Evolutionary conservation across 768 basidiomycete species (phyloP).

Genomic region (Lactarius hengduanensis): DNA sequence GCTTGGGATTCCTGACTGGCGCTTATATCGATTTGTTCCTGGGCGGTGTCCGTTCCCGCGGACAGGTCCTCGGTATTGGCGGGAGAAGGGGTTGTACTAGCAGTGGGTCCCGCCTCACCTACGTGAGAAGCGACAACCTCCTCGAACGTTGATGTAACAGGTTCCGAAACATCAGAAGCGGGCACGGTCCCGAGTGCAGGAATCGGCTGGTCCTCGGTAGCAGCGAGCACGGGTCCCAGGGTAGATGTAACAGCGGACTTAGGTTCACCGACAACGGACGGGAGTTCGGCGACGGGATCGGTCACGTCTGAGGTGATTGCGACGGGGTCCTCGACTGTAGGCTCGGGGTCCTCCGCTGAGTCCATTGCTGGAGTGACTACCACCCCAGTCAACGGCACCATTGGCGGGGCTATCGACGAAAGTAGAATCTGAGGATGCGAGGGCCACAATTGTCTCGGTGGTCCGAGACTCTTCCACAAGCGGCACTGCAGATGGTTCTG

Average conservation of each 20-base stretch:
- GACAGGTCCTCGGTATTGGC: not conserved
- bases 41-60: not conserved
- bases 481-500: conserved; percentile 1
- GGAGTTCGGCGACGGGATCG: not conserved
- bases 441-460: not conserved
- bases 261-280: not conserved
- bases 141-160: not conserved
- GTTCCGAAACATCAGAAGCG: conserved; percentile 1
- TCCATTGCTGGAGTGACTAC: not conserved
- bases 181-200: not conserved
- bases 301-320: not conserved
- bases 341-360: not conserved
- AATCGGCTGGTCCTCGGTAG: not conserved
- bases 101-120: not conserved
- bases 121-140: not conserved
- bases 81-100: not conserved
- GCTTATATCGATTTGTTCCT: not conserved
- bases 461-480: not conserved
- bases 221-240: not conserved
- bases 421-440: not conserved
- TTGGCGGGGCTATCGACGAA: not conserved
- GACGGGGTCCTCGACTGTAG: not conserved
- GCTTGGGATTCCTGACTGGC: not conserved
- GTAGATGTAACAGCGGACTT: not conserved
- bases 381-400: not conserved